Conservation (phyloP, 1,284 basidiomycete genomes). For the Pseudozyma thailandica region DNA sequence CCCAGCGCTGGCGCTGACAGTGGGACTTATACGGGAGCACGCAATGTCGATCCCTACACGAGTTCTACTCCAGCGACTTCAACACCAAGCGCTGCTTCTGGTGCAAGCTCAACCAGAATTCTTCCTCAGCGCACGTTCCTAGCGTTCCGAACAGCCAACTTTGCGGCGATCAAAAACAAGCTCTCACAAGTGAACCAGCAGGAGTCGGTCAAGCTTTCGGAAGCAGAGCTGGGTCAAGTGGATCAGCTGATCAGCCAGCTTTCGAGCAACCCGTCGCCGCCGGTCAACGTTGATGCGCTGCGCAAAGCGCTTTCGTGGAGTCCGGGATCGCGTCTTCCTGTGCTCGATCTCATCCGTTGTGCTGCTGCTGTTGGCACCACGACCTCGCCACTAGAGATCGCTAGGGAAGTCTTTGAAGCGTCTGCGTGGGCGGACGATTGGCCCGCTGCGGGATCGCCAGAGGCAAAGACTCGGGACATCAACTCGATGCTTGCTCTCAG, state of each 20-base stretch:
- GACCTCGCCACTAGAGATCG: conserved; percentile 72
- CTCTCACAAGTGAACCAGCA: conserved; percentile 82
- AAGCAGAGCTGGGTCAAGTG: conserved; percentile 75
- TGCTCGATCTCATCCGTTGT: conserved; percentile 86
- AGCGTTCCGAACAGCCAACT: conserved; percentile 86
- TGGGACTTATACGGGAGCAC: conserved; percentile 69
- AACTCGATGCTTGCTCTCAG: conserved; percentile 87
- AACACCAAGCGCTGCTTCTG: conserved; percentile 1
- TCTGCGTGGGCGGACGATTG: conserved; percentile 76
- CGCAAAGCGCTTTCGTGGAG: conserved; percentile 81
- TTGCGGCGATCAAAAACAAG: conserved; percentile 86
- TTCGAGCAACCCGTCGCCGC: neutral
- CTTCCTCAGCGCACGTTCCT: conserved; percentile 69
- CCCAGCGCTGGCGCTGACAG: conserved; percentile 66
- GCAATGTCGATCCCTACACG: conserved; percentile 53
- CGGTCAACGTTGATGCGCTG: conserved; percentile 42
- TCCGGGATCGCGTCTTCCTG: conserved; percentile 82
- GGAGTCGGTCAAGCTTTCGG: conserved; percentile 74
- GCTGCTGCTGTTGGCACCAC: conserved; percentile 75
- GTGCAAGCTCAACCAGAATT: conserved; percentile 60
- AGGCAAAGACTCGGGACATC: conserved; percentile 79
- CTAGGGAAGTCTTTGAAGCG: conserved; percentile 76
- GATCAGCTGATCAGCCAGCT: conserved; percentile 78
- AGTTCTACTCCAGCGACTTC: conserved; percentile 53
- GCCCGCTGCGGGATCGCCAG: conserved; percentile 67